Conservation (phyloP, 345 rosid genomes). For the Murraya paniculata region DNA sequence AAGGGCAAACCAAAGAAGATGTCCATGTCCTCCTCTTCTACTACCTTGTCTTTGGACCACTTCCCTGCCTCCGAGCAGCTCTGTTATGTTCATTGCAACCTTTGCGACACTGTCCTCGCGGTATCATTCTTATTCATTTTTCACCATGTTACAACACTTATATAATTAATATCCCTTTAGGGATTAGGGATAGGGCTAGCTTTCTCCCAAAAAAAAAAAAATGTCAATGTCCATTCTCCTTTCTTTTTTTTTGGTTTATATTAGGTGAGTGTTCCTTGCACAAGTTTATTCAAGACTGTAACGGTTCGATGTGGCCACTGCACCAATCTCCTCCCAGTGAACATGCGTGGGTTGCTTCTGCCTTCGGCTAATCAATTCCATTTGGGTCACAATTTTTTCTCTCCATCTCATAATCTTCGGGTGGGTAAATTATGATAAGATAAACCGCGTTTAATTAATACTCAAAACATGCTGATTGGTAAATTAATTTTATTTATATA, state of each 20-base stretch:
- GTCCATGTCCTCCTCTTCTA: constrained; percentile 59
- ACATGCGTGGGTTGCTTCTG: constrained; percentile 63
- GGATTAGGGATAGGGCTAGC: not conserved
- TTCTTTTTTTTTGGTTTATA: not conserved
- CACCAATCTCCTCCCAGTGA: constrained; percentile 79
- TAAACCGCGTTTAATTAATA: too few relatives aligned
- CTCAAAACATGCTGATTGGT: too few relatives aligned
- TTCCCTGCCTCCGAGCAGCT: constrained; percentile 93
- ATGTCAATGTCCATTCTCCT: not conserved
- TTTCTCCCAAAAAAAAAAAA: too few relatives aligned
- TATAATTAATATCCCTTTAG: too few relatives aligned
- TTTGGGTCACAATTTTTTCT: constrained; percentile 65
- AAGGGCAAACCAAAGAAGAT: constrained; percentile 27
- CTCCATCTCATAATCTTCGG: constrained; percentile 63
- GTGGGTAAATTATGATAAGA: constrained; percentile 16
- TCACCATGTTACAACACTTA: not conserved
- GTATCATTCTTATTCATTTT: constrained; percentile 31
- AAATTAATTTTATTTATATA: too few relatives aligned
- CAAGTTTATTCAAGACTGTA: constrained; percentile 93
- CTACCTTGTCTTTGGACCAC: constrained; percentile 77
- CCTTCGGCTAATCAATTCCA: constrained; percentile 86
- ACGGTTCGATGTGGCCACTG: constrained; percentile 98
- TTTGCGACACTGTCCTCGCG: constrained; percentile 89
- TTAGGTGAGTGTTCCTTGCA: constrained; percentile 93
- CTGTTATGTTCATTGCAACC: constrained; percentile 96